Conservation (phyloP, 306 rosid genomes). For the Lagenaria siceraria region DNA sequence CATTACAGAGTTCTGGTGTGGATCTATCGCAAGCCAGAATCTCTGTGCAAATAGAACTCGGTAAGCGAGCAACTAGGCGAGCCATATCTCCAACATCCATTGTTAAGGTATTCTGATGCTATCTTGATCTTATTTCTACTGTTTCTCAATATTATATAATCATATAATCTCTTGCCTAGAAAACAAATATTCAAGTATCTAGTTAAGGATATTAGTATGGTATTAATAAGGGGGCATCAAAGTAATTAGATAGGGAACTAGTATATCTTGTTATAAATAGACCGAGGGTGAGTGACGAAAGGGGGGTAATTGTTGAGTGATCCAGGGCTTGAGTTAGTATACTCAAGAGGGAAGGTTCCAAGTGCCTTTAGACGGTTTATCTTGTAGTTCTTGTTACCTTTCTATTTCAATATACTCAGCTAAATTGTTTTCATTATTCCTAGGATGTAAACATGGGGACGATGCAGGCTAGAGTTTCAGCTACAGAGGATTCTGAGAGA, state of each 20-base stretch:
- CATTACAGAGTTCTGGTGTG: conserved; percentile 89
- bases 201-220: too few species aligned
- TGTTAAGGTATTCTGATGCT: conserved; percentile 35
- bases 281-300: too few species aligned
- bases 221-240: too few species aligned
- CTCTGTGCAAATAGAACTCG: conserved; percentile 90
- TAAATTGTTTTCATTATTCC: conserved; percentile 14
- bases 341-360: too few species aligned
- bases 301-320: too few species aligned
- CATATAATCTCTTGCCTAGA: background rate
- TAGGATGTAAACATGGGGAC: conserved; percentile 45
- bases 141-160: background rate
- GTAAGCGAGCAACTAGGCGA: conserved; percentile 40
- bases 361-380: too few species aligned
- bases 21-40: conserved; percentile 88
- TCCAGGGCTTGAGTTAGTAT: too few species aligned
- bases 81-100: conserved; percentile 28
- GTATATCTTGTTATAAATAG: too few species aligned
- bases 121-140: background rate
- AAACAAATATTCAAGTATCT: background rate
- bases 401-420: background rate
- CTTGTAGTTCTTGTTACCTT: too few species aligned
- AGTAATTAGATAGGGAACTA: too few species aligned
- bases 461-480: conserved; percentile 31
- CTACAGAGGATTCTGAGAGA: conserved; percentile 44